These are phyloP conservation scores for Calonectria montana DNA, from an alignment of 2,329 filamentous ascomycete species.

Conservation along the genomic window DNA sequence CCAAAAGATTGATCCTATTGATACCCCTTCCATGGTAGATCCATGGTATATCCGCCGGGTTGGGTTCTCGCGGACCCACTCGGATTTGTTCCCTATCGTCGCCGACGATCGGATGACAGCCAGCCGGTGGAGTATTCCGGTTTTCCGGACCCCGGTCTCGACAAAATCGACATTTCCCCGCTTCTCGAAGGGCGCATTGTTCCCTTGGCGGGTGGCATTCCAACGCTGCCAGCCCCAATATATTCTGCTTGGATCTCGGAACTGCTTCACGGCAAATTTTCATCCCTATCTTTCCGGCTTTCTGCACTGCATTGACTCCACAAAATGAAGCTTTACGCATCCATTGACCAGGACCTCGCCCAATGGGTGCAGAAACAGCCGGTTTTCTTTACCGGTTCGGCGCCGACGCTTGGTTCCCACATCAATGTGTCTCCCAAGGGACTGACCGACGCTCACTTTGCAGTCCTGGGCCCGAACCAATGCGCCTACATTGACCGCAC, in stretches of 20 bases:
- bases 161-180: conserved; percentile 33
- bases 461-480: conserved; percentile 67
- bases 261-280: not conserved
- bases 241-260: conserved; percentile 6
- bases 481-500: conserved; percentile 80
- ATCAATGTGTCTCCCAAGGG: conserved; percentile 85
- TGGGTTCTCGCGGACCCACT: conserved; percentile 36
- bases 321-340: conserved; percentile 70
- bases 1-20: conserved; percentile 3
- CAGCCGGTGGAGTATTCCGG: conserved; percentile 27
- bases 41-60: conserved; percentile 20
- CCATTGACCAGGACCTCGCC: conserved; percentile 65
- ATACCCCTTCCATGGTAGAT: conserved; percentile 8
- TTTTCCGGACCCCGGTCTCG: conserved; percentile 27
- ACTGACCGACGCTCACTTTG: conserved; percentile 70
- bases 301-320: conserved; percentile 17
- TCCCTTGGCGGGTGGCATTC: conserved; percentile 24
- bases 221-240: conserved; percentile 17
- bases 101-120: conserved; percentile 33
- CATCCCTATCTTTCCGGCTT: not conserved
- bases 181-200: conserved; percentile 24
- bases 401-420: conserved; percentile 74
- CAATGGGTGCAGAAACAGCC: conserved; percentile 75
- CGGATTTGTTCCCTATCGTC: conserved; percentile 26
- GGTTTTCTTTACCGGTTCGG: conserved; percentile 81